phyloP scores from a whole-genome alignment of 2,329 filamentous ascomycete genomes.

The Periglandula ipomoeae region DNA sequence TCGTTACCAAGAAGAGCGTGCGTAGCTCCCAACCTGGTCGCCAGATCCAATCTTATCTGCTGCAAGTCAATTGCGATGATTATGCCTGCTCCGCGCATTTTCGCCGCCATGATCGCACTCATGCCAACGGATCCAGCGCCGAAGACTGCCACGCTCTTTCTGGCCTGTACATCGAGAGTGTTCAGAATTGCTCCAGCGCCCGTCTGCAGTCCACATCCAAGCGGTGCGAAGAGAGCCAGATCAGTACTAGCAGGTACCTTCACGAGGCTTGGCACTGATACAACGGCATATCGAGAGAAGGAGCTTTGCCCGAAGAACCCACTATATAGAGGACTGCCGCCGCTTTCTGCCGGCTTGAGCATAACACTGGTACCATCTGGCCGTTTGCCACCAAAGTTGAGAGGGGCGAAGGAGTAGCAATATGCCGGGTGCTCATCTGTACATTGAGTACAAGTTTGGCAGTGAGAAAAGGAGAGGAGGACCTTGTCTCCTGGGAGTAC shows the following conservation, averaged over 20 bases:
- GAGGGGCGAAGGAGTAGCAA: background rate
- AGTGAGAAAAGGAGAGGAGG: conserved; percentile 2
- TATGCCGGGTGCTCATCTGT: background rate
- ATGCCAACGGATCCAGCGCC: background rate
- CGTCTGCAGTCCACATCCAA: conserved; percentile 27
- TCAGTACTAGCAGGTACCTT: conserved; percentile 16
- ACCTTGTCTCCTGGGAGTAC: background rate
- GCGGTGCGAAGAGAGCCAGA: conserved; percentile 21
- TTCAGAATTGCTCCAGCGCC: conserved; percentile 25
- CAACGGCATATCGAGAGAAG: conserved; percentile 22
- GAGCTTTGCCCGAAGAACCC: conserved; percentile 26
- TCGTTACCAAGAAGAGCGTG: background rate
- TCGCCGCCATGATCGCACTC: conserved; percentile 2
- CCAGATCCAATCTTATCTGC: background rate
- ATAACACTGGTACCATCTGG: background rate
- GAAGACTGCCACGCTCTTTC: conserved; percentile 21
- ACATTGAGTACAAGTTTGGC: background rate
- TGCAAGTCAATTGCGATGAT: conserved; percentile 2
- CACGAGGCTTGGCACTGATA: conserved; percentile 20
- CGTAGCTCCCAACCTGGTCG: background rate
- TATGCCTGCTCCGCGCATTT: background rate
- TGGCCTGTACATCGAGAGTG: conserved; percentile 16
- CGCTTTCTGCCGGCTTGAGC: background rate
- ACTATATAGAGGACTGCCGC: conserved; percentile 6
- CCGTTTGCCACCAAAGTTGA: background rate